A percentile compares a stretch with the other conserved stretches of the same genome.
phyloP scores from a whole-genome alignment of 345 rosid genomes.

The Cardamine resedifolia region DNA sequence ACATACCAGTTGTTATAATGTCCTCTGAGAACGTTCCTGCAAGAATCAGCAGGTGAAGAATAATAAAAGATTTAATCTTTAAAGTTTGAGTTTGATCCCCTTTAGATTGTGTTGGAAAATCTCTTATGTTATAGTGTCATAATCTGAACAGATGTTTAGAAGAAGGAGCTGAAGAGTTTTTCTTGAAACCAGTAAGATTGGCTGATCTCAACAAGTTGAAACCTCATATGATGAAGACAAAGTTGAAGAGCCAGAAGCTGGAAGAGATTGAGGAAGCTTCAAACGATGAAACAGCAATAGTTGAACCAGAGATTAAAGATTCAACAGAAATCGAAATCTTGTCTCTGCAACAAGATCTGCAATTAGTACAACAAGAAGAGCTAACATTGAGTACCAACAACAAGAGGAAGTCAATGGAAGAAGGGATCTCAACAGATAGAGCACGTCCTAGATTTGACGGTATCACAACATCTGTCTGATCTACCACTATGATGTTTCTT shows the following conservation, averaged over 20 bases:
- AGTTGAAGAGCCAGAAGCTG: conserved; percentile 35
- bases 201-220: conserved; percentile 78
- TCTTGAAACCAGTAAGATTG: conserved; percentile 78
- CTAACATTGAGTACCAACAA: conserved; percentile 28
- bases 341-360: conserved; percentile 29
- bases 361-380: conserved; percentile 24
- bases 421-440: conserved; percentile 35
- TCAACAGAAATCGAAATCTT: not conserved
- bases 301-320: conserved; percentile 27
- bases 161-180: conserved; percentile 94
- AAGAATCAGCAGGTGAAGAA: conserved; percentile 41
- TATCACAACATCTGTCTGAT: conserved; percentile 37
- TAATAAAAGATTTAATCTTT: not conserved
- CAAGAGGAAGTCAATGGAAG: conserved; percentile 49
- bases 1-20: conserved; percentile 84
- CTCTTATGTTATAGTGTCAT: not conserved
- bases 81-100: not conserved
- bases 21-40: conserved; percentile 88
- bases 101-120: not conserved
- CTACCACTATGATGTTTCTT: not conserved
- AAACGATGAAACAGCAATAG: not conserved
- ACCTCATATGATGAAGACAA: conserved; percentile 47
- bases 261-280: conserved; percentile 27
- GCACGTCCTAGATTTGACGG: conserved; percentile 31
- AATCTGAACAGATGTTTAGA: conserved; percentile 59